Conservation (phyloP, 1,284 basidiomycete species). For the Heterobasidion parviporum region DNA sequence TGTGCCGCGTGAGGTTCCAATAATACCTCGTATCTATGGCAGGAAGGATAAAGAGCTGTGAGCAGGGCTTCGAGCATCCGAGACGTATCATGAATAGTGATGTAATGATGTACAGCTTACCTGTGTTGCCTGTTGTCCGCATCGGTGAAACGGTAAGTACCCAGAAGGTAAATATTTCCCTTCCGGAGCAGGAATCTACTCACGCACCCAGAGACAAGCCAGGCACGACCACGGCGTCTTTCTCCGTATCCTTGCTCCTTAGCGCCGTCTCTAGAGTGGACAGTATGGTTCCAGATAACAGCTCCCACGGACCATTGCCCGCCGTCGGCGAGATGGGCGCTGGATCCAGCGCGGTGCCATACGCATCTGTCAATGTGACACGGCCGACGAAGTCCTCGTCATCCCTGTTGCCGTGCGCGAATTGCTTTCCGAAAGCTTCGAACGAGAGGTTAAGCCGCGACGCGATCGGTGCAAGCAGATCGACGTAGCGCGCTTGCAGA, state of each 20-base stretch:
- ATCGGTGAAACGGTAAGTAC: too few relatives aligned
- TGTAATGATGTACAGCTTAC: background rate
- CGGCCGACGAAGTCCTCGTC: constrained; percentile 23
- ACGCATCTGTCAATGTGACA: constrained; percentile 34
- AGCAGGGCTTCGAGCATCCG: too few relatives aligned
- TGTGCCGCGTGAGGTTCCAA: constrained; percentile 40
- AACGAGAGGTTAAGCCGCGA: constrained; percentile 35
- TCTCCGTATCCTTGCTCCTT: background rate
- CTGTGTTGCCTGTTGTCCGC: background rate
- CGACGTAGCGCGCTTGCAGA: constrained; percentile 32
- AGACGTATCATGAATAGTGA: too few relatives aligned
- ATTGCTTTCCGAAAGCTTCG: constrained; percentile 30
- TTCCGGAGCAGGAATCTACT: background rate
- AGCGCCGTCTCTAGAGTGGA: constrained; percentile 26
- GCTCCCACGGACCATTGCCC: constrained; percentile 33
- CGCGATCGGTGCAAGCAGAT: constrained; percentile 34
- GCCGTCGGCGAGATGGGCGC: constrained; percentile 45
- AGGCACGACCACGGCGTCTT: constrained; percentile 26
- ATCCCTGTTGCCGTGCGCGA: constrained; percentile 14
- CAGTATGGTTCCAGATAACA: constrained; percentile 44
- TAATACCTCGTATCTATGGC: constrained; percentile 39
- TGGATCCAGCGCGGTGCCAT: constrained; percentile 39
- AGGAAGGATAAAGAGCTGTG: background rate
- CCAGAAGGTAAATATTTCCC: too few relatives aligned
- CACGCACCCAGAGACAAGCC: constrained; percentile 8